Conservation (phyloP, 2,329 filamentous ascomycete species). For the Chalaropsis ovoidea region DNA sequence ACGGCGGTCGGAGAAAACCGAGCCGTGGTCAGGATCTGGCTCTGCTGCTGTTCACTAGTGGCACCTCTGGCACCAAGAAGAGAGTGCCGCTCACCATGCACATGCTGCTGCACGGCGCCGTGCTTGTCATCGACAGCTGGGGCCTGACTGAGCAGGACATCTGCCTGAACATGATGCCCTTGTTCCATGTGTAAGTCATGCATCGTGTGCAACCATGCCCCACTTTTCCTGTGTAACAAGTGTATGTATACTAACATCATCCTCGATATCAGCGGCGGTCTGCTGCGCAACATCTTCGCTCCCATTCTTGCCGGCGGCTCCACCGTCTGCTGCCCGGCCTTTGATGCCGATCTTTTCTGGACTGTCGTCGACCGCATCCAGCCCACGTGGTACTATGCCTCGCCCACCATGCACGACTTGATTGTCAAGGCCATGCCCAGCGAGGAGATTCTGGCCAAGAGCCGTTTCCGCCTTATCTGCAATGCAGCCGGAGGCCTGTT, state of each 20-base stretch:
- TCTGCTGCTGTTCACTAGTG: conserved; percentile 47
- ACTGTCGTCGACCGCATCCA: conserved; percentile 40
- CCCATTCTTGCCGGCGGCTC: conserved; percentile 45
- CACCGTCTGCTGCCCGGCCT: conserved; percentile 44
- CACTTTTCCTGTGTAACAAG: background rate
- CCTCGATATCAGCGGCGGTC: conserved; percentile 36
- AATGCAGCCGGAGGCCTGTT: conserved; percentile 46
- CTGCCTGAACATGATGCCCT: conserved; percentile 51
- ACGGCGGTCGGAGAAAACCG: conserved; percentile 26
- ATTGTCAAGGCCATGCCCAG: conserved; percentile 40
- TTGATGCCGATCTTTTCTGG: conserved; percentile 48
- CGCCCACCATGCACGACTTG: conserved; percentile 47
- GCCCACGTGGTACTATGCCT: conserved; percentile 50
- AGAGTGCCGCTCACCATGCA: conserved; percentile 45
- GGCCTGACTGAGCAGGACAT: conserved; percentile 39
- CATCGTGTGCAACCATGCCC: background rate
- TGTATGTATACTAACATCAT: background rate
- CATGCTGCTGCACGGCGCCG: conserved; percentile 42
- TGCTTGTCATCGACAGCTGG: conserved; percentile 46
- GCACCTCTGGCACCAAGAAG: conserved; percentile 50
- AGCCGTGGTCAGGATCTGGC: conserved; percentile 41
- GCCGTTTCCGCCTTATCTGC: conserved; percentile 43
- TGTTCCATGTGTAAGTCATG: conserved; percentile 44
- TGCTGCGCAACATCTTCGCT: conserved; percentile 46
- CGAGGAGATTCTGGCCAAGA: conserved; percentile 35